Conservation (phyloP, 2,329 filamentous ascomycete species). For the Talaromyces marneffei region DNA sequence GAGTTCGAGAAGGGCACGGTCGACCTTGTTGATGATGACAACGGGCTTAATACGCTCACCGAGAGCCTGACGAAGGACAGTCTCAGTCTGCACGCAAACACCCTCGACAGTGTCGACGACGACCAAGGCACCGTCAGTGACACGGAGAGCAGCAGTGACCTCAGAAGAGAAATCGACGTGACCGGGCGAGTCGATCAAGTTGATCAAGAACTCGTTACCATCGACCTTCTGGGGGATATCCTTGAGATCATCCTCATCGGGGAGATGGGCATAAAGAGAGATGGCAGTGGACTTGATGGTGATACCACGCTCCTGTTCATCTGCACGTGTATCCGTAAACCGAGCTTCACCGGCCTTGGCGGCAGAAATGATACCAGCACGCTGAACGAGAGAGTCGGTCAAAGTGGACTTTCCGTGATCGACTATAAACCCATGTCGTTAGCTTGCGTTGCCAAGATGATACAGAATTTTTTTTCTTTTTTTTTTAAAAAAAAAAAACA, state of each 20-base stretch:
- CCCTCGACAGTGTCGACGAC: slow-evolving; percentile 99
- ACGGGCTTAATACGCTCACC: slow-evolving; percentile 99
- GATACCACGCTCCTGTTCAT: slow-evolving; percentile 99
- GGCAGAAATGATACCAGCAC: slow-evolving; percentile 98
- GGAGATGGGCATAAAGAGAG: slow-evolving; percentile 86
- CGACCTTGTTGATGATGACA: slow-evolving; percentile 99
- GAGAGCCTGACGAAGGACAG: slow-evolving; percentile 96
- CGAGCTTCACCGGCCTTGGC: slow-evolving; percentile 94
- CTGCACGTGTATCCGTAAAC: slow-evolving; percentile 92
- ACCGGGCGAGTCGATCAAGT: slow-evolving; percentile 99
- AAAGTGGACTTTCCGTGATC: slow-evolving; percentile 99
- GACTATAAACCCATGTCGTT: slow-evolving; percentile 48
- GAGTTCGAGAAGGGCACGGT: slow-evolving; percentile 97
- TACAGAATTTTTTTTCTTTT: neutral
- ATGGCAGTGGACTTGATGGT: slow-evolving; percentile 99
- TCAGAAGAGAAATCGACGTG: slow-evolving; percentile 99
- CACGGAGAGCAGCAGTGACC: slow-evolving; percentile 98
- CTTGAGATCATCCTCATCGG: slow-evolving; percentile 80
- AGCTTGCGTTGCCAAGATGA: neutral
- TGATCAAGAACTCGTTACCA: slow-evolving; percentile 98
- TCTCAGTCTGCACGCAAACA: slow-evolving; percentile 99
- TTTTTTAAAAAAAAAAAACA: no score
- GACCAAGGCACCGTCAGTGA: slow-evolving; percentile 98
- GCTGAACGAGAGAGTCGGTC: slow-evolving; percentile 97
- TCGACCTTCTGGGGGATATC: slow-evolving; percentile 84